Evolutionary conservation across 257 asterid genomes (phyloP), one percentile per base, ranked within the genome.

Genomic region (Solanum sejunctum): DNA sequence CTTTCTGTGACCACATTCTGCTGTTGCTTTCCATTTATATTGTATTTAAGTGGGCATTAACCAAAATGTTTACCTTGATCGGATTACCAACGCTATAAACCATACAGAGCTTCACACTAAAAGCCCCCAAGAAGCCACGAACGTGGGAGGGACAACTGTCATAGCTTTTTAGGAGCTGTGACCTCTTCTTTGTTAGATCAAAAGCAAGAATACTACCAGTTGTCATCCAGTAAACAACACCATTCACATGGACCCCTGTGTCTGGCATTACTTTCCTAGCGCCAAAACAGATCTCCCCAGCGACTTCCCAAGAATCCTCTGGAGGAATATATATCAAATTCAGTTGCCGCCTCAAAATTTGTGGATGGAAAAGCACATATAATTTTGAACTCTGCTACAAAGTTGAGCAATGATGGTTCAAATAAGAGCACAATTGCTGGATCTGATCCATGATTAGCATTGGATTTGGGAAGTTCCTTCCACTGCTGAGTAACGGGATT

Each of bases 271-370:
- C 72, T 8, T 13, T 5, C 54, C 26, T 1, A 26, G 26, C 26
- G 26, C 26, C 26, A 26, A 26, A 26, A 26, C 86, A 87, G 8
- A 92, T 89, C 87, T 92, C 95, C 43, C 91, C 89, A 9, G 92
- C 88, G 52, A 86, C 51, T 61, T 87, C 86, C 95, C 95, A 92
- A 17, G 92, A 85, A n/a, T 77, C 88, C 41, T 91, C 72, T 85
- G 15, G 93, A 91, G 83, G 91, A 88, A 61, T 89, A 92, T 84
- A 91, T 85, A 77, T 89, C 95, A 84, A 92, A 91, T 81, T 92
- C 95, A 21, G 89, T 86, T 55, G 93, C 95, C 79, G 88, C 92
- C 39, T 82, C 91, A 83, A 92, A 91, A 86, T 92, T 92, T 41
- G 58, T 82, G 67, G 93, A 92, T 51, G 63, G 86, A 58, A 89